Evolutionary conservation across 225 moss, liverwort and hornwort species (phyloP).

Genomic region (Bryum argenteum): DNA sequence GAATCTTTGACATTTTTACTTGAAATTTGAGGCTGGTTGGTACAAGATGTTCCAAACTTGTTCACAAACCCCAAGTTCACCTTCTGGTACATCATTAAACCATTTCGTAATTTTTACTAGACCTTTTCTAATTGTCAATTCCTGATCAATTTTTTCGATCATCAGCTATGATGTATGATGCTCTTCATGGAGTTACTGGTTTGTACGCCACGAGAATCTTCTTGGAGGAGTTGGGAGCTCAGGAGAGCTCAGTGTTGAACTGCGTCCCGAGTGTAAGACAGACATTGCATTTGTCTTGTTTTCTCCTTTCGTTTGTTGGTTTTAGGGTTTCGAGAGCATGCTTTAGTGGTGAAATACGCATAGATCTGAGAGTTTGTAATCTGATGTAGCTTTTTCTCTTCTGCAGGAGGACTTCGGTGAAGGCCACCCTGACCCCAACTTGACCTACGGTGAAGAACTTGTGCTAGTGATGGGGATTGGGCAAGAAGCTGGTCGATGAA

Average conservation of each 20-base stretch:
- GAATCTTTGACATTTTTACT: too few species aligned
- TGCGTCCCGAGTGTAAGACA: constrained; percentile 89
- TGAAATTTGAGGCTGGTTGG: too few species aligned
- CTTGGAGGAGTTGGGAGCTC: constrained; percentile 71
- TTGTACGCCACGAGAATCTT: constrained; percentile 90
- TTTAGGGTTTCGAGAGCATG: too few species aligned
- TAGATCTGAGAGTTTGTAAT: too few species aligned
- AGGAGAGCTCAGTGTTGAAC: constrained; percentile 75
- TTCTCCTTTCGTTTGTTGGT: background rate
- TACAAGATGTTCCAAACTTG: too few species aligned
- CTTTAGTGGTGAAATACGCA: too few species aligned
- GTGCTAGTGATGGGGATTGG: constrained; percentile 84
- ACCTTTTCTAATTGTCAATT: too few species aligned
- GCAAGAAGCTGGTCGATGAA: constrained; percentile 56
- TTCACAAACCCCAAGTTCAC: constrained; percentile 80
- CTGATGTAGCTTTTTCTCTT: too few species aligned
- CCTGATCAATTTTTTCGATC: constrained; percentile 24
- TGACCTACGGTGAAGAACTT: constrained; percentile 94
- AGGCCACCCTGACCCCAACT: constrained; percentile 95
- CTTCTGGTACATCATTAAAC: constrained; percentile 62
- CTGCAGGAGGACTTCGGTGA: constrained; percentile 95
- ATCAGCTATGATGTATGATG: too few species aligned
- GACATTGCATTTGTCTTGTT: too few species aligned
- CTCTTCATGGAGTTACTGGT: too few species aligned
- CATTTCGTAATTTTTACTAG: too few species aligned